These are phyloP conservation scores for Chamaecrista fasciculata DNA, from an alignment of 306 rosid species.

Conservation along the genomic window DNA sequence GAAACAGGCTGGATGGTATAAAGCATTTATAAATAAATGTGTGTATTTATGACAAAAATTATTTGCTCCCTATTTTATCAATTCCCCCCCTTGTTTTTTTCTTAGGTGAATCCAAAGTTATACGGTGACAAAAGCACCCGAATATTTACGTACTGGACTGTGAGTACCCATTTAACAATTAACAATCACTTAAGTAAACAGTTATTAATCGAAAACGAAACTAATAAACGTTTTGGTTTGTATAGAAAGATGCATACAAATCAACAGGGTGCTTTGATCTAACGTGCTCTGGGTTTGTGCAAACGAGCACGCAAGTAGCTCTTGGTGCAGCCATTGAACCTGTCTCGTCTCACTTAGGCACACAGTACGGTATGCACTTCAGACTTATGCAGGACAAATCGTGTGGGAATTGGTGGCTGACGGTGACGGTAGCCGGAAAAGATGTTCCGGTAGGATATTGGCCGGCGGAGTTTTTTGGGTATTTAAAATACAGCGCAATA, in stretches of 20 bases:
- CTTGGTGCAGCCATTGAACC: slow-evolving; percentile 48
- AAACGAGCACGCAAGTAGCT: slow-evolving; percentile 29
- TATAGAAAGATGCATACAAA: slow-evolving; percentile 52
- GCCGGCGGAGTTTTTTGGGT: slow-evolving; percentile 31
- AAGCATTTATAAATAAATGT: too few species aligned
- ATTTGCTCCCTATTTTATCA: too few species aligned
- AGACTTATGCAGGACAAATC: slow-evolving; percentile 42
- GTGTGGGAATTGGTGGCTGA: slow-evolving; percentile 63
- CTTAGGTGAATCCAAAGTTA: slow-evolving; percentile 59
- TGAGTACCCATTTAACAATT: slow-evolving; percentile 29
- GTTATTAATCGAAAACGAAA: background rate
- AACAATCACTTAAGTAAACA: background rate
- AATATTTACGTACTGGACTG: slow-evolving; percentile 56
- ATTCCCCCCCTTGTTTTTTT: too few species aligned
- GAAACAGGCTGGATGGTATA: slow-evolving; percentile 80
- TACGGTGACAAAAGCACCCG: slow-evolving; percentile 51
- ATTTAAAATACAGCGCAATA: slow-evolving; percentile 32
- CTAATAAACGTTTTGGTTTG: background rate
- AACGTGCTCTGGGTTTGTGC: slow-evolving; percentile 62
- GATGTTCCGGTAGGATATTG: slow-evolving; percentile 46
- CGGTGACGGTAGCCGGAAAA: background rate
- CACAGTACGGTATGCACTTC: slow-evolving; percentile 35
- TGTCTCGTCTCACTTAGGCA: slow-evolving; percentile 22
- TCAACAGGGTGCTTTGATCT: slow-evolving; percentile 73
- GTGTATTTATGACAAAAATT: too few species aligned